Base-by-base conservation (phyloP, 352 stramenopile genomes). In the Pythium phragmiticola region DNA sequence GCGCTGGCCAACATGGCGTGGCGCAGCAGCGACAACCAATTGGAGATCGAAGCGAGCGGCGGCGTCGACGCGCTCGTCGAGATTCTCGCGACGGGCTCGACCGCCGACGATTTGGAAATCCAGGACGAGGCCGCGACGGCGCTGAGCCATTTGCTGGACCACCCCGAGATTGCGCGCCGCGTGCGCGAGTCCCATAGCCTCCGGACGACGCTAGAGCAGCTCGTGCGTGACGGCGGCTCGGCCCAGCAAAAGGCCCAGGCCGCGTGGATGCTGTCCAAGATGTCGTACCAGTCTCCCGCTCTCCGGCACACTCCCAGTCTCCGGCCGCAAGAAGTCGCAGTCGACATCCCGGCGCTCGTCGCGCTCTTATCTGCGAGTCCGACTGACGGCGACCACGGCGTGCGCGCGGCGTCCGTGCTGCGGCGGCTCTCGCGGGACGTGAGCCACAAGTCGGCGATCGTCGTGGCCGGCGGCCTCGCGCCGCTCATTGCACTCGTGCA, bases 1-100 rank as follows among this genome's bases (percentile, higher is more conserved):
- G 57, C 64, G 23, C 26, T 70, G 19, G 39, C 46, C 5, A 70
- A 70, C 37, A 21, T 70, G n/a, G 57, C 64, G 50, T 65, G 57
- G 57, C 52, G 50, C 17, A 70, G 63, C 37, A n/a, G 30, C 6
- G 57, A 60, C 16, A 70, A 65, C 28, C 64, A 70, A 37, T 42
- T n/a, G 2, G 42, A 66, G 43, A 66, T 70, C 39, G 57, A 64
- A 23, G 51, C 43, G 2, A 50, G 52, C 30, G 64, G 51, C 26
- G 64, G 64, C 26, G 36, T 70, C 11, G 51, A 61, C 17, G 46
- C 39, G 19, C 52, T 70, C 13, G 51, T 70, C 14, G 57, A 65
- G 16, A 21, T 70, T 23, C 36, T 70, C 7, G 51, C 55, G 0
- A 42, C n/a, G 2, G 42, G 34, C 3, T n/a, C 39, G 16, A 39